Evolutionary conservation across 176 grass and related monocot species (phyloP), one percentile per base, ranked within the genome.

Genomic region (Triticum urartu): DNA sequence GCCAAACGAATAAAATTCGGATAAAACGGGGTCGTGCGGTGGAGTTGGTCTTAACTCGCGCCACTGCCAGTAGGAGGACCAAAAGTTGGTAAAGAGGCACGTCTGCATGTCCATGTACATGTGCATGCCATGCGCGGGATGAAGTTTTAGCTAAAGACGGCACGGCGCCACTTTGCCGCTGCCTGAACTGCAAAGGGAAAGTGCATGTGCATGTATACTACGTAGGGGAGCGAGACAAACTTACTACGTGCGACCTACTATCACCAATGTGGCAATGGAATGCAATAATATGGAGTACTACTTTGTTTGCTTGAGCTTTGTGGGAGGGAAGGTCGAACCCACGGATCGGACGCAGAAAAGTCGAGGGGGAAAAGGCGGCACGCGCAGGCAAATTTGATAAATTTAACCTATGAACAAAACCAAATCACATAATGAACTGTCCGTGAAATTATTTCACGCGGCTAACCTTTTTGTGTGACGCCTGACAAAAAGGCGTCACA

Each of bases 71-170:
- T 42, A 11, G 21, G 7, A 34, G 34, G 24, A 15, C 50, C 50
- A 40, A 28, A 3, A 18, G 50, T 18, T 54, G 38, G 38, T 28
- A 64, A 12, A 9, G 12, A 20, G 4, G n/a, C 82, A 65, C 58
- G 63, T 78, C 35, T 47, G 50, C 15, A 1, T 45, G 10, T 54
- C 14, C 36, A 11, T 26, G 11, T 48, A 12, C 4, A 45, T 42
- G 9, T 42, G 43, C 45, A 52, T 75, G 50, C 43, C 84, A 72
- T 43, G 72, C 64, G 73, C 38, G 7, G 52, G 35, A 68, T 42
- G 73, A 83, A 56, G 73, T 39, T 78, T 43, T 1, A 71, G 71
- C 63, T 30, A 72, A 72, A 40, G 83, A 86, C 83, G 65, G 40
- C 0, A 82, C 88, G 59, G 54, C 0, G 40, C 2, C 12, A 4